Conservation (phyloP, 441 rosid genomes). For the Arabidopsis hybrid region DNA sequence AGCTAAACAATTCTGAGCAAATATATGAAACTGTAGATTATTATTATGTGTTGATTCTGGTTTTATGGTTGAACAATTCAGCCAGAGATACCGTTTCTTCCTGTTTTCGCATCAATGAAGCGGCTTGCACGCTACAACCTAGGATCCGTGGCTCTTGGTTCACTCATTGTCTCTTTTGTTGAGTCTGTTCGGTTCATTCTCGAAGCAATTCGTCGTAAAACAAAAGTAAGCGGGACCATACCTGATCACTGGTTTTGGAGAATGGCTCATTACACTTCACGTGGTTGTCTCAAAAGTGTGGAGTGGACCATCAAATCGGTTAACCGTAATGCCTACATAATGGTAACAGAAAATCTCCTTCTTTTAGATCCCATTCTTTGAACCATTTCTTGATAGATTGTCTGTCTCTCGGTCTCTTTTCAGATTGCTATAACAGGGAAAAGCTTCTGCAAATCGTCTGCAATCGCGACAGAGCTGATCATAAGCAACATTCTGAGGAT, state of each 20-base stretch:
- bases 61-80: constrained; percentile 51
- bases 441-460: constrained; percentile 89
- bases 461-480: constrained; percentile 88
- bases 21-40: not conserved
- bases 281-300: constrained; percentile 62
- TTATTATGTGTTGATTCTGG: not conserved
- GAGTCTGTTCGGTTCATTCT: constrained; percentile 94
- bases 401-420: constrained; percentile 22
- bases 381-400: constrained; percentile 5
- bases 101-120: constrained; percentile 95
- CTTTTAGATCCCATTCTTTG: not conserved
- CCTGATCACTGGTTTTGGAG: constrained; percentile 78
- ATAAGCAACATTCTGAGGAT: constrained; percentile 86
- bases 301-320: constrained; percentile 90
- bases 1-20: constrained; percentile 42
- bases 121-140: constrained; percentile 84
- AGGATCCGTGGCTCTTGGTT: constrained; percentile 97
- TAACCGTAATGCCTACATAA: constrained; percentile 96
- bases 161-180: constrained; percentile 85
- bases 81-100: constrained; percentile 92
- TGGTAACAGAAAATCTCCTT: constrained; percentile 57
- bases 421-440: constrained; percentile 97
- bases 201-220: constrained; percentile 79
- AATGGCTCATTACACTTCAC: constrained; percentile 62
- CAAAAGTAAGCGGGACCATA: constrained; percentile 61